Conservation (phyloP, 257 asterid genomes). For the Nicotiana tabacum region DNA sequence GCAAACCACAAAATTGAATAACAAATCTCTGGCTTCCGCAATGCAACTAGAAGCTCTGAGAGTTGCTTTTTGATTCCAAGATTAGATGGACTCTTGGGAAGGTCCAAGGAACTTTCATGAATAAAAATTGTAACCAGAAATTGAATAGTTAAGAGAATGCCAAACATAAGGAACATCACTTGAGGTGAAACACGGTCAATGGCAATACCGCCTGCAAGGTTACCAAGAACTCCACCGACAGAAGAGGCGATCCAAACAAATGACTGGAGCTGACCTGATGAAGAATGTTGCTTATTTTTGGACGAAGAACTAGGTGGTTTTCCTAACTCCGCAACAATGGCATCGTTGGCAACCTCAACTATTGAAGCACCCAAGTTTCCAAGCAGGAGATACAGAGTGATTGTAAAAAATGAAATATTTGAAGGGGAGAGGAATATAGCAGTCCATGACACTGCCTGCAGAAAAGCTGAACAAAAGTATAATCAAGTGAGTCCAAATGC, state of each 20-base stretch:
- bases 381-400: conserved; percentile 70
- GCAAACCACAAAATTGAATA: conserved; percentile 74
- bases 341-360: conserved; percentile 94
- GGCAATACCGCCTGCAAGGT: conserved; percentile 63
- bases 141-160: conserved; percentile 54
- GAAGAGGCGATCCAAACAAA: conserved; percentile 95
- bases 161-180: conserved; percentile 49
- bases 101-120: conserved; percentile 58
- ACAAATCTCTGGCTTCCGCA: conserved; percentile 59
- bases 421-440: conserved; percentile 47
- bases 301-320: conserved; percentile 44
- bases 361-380: conserved; percentile 91
- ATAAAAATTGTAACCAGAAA: conserved; percentile 54
- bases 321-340: conserved; percentile 89
- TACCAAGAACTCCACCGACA: conserved; percentile 78
- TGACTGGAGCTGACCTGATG: conserved; percentile 74
- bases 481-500: neutral
- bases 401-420: conserved; percentile 54
- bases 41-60: conserved; percentile 52
- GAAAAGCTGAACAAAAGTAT: conserved; percentile 51
- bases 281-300: conserved; percentile 37
- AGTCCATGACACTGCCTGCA: conserved; percentile 89
- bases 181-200: conserved; percentile 50
- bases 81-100: conserved; percentile 52
- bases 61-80: conserved; percentile 47